These are phyloP conservation scores for Nevesoporus exiguus DNA, from an alignment of 768 basidiomycete species.

Conservation along the genomic window DNA sequence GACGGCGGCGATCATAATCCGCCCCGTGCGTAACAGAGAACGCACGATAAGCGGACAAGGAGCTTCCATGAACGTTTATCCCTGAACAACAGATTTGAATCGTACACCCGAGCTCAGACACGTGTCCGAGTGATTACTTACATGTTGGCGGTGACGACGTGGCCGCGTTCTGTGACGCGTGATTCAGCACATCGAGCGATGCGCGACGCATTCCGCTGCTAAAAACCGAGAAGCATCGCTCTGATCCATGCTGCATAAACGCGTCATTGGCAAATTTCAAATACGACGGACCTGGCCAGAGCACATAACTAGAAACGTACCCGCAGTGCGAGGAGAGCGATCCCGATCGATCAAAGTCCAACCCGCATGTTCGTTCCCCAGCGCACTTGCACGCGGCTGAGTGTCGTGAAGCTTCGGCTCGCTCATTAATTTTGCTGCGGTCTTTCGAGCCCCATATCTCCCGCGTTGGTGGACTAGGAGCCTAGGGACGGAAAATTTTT, in stretches of 20 bases:
- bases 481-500: neutral
- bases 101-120: neutral
- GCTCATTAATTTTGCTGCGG: slow-evolving; percentile 1
- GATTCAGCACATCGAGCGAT: slow-evolving; percentile 4
- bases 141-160: slow-evolving; percentile 3
- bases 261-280: slow-evolving; percentile 2
- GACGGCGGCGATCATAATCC: neutral
- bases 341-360: neutral
- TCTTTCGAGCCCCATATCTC: neutral
- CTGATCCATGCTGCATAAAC: slow-evolving; percentile 3
- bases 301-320: neutral
- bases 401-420: neutral
- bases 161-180: neutral
- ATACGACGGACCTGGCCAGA: neutral
- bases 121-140: neutral
- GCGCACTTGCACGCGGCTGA: neutral
- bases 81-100: neutral
- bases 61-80: neutral
- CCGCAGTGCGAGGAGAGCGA: neutral
- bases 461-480: neutral
- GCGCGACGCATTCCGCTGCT: neutral
- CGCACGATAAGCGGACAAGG: neutral
- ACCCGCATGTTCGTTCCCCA: neutral
- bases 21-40: neutral
- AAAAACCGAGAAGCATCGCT: slow-evolving; percentile 3